phyloP scores from a whole-genome alignment of 495 filamentous ascomycete genomes.

The Hypoxylon lenormandii region DNA sequence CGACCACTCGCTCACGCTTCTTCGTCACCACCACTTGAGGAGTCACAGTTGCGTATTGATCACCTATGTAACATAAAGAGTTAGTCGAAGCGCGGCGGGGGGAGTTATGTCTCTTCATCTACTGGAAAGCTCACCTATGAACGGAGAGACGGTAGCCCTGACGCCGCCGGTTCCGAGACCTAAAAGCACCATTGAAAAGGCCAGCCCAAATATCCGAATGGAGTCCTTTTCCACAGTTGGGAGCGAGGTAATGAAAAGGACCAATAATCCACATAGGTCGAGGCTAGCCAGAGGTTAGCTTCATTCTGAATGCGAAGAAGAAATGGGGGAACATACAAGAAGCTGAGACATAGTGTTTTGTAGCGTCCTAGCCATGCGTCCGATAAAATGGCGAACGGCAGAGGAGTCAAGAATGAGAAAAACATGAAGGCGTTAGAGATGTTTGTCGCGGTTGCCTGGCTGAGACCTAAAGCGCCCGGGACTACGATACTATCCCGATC shows the following conservation, averaged over 20 bases:
- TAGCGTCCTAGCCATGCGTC: slow-evolving; percentile 35
- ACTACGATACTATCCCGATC: slow-evolving; percentile 10
- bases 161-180: neutral
- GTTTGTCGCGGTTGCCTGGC: slow-evolving; percentile 26
- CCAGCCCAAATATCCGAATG: no score
- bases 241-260: neutral
- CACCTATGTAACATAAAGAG: no score
- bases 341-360: slow-evolving; percentile 52
- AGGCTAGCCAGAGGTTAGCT: slow-evolving; percentile 9
- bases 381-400: slow-evolving; percentile 20
- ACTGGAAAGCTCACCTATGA: neutral
- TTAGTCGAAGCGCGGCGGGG: no score
- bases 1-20: neutral
- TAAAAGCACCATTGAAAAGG: neutral
- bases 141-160: neutral
- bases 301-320: slow-evolving; percentile 51
- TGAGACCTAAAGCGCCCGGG: slow-evolving; percentile 24
- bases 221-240: no score
- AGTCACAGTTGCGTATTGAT: neutral
- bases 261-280: no score
- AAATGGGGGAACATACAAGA: slow-evolving; percentile 54
- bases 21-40: neutral
- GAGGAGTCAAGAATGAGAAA: slow-evolving; percentile 18
- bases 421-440: slow-evolving; percentile 24
- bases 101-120: no score